These are phyloP conservation scores for Boletus fagicola DNA, from an alignment of 768 basidiomycete species.

Conservation along the genomic window DNA sequence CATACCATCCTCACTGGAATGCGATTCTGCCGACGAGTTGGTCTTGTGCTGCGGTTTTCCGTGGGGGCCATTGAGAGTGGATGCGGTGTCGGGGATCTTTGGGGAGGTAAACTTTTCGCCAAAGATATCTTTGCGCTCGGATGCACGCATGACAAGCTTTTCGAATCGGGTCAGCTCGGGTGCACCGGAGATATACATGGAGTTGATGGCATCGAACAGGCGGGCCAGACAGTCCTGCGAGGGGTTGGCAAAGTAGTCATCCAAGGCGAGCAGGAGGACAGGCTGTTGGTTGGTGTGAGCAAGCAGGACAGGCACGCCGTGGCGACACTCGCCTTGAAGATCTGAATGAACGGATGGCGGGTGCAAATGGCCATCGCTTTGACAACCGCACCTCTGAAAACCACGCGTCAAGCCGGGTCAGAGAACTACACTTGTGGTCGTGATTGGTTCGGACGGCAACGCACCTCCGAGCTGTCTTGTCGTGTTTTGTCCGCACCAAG, in stretches of 20 bases:
- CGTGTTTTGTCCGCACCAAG: conserved; percentile 87
- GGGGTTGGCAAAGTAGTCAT: conserved; percentile 89
- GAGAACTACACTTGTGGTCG: neutral
- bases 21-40: conserved; percentile 58
- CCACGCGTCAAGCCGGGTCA: conserved; percentile 11
- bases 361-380: conserved; percentile 95
- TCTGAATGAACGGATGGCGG: conserved; percentile 90
- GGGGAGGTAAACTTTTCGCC: conserved; percentile 67
- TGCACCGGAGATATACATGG: conserved; percentile 79
- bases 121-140: conserved; percentile 91
- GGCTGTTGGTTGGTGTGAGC: conserved; percentile 52
- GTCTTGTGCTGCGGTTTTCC: conserved; percentile 42
- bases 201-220: conserved; percentile 90
- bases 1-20: conserved; percentile 68
- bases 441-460: conserved; percentile 19
- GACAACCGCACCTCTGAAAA: conserved; percentile 80
- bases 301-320: neutral
- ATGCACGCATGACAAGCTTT: conserved; percentile 84
- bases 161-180: conserved; percentile 79
- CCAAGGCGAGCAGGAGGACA: conserved; percentile 87
- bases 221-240: conserved; percentile 88
- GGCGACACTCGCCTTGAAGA: conserved; percentile 72
- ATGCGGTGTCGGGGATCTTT: conserved; percentile 18
- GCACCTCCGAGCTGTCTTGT: conserved; percentile 76
- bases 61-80: conserved; percentile 7